Evolutionary conservation across 2,329 filamentous ascomycete species (phyloP), one percentile per base, ranked within the genome.

Genomic region (Dactylellina sp.): DNA sequence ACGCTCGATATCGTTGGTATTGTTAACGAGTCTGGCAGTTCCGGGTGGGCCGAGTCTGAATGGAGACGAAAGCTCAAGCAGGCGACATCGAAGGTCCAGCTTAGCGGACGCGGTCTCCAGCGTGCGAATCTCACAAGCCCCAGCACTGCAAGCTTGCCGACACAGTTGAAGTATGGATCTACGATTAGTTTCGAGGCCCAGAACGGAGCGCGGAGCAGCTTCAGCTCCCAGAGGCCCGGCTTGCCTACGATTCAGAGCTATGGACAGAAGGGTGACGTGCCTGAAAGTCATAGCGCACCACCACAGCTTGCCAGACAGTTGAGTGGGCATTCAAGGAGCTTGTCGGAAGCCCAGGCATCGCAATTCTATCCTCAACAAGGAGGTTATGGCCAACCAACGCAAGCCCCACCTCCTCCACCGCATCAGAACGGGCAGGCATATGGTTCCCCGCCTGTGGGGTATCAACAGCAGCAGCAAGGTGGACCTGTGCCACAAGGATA

Each of bases 21-120:
- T 44, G 93, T 99, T 75, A 85, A 91, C 75, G 89, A 89, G 1
- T 86, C 92, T 1, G 91, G 91, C 18, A 96, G 90, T 80, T 83
- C 86, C 18, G 84, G 82, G 22, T 97, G 93, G 93, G 89, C 85
- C 47, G 95, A 98, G 81, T 86, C 89, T 22, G 91, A 97, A 76
- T 99, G 95, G 95, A 88, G 93, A 77, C 90, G 89, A 79, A 88
- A 90, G 79, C 82, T 99, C 80, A 98, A 97, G 70, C 84, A 94
- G 47, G 97, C 94, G 0, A 88, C 90, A 2, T 88, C 87, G 62
- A 88, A 92, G 20, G 94, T 96, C 87, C 88, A 87, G 25, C 85
- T 84, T 14, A 83, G 53, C 85, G 60, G 65, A 32, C 50, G 64
- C 14, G 63, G 64, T 12, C 16, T 62, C n/a, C 71, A 75, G 52